Evolutionary conservation across 179 eudicot species (phyloP).

Genomic region (Silene noctiflora): DNA sequence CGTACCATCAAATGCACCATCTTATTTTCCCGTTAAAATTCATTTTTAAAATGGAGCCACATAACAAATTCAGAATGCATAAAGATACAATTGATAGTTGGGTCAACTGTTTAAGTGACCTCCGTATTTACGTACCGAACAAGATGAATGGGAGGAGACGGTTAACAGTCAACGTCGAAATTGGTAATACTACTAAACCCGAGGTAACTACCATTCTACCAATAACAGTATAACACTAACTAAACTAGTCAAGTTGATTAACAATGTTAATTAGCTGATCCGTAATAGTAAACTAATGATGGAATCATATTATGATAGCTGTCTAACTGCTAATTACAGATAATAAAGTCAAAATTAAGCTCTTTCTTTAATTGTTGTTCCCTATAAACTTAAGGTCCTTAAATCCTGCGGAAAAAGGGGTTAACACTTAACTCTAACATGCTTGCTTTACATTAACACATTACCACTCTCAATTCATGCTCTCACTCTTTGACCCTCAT

Average conservation of each 20-base stretch:
- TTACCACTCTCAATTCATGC: neutral
- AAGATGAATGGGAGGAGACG: neutral
- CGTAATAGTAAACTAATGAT: neutral
- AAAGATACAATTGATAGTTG: too few species aligned
- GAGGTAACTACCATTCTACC: neutral
- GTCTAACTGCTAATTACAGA: slow-evolving; percentile 10
- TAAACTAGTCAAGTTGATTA: too few species aligned
- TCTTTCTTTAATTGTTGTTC: neutral
- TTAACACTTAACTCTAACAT: neutral
- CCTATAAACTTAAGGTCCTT: neutral
- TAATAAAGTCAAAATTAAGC: slow-evolving; percentile 7
- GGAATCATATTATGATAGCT: neutral
- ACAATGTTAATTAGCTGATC: neutral
- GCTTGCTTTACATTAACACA: neutral
- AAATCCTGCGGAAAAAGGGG: neutral
- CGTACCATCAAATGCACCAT: too few species aligned
- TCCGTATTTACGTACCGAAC: too few species aligned
- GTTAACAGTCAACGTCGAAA: neutral
- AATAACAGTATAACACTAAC: neutral
- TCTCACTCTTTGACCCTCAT: neutral
- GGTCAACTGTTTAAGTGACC: too few species aligned
- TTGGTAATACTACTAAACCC: neutral
- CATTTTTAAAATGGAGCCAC: too few species aligned
- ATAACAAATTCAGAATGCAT: too few species aligned
- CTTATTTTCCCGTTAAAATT: too few species aligned